Conservation (phyloP, 2,329 filamentous ascomycete genomes). For the Trichoderma aggressivum region DNA sequence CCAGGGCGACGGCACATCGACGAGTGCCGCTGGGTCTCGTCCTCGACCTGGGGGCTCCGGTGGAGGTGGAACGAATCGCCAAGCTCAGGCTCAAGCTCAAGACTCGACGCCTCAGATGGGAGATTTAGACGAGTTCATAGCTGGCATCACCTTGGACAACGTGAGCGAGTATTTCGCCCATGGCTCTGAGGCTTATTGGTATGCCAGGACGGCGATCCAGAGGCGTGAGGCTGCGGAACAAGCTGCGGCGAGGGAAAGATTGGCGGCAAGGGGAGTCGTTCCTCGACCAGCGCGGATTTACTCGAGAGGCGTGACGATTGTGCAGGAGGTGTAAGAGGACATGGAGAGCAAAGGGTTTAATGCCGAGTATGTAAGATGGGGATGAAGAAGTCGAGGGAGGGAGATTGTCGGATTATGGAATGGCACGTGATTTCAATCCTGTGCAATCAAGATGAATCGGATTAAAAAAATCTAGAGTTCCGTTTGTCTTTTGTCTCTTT, state of each 20-base stretch:
- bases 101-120: neutral
- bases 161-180: conserved; percentile 5
- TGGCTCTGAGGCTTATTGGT: neutral
- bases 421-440: neutral
- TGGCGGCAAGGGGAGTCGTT: neutral
- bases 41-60: neutral
- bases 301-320: neutral
- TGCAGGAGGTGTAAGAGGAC: neutral
- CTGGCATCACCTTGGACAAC: neutral
- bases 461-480: neutral
- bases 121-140: neutral
- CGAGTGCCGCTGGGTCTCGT: neutral
- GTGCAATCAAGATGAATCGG: neutral
- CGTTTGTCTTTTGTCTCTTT: neutral
- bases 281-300: neutral
- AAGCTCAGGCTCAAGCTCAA: neutral
- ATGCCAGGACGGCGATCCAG: neutral
- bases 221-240: neutral
- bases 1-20: neutral
- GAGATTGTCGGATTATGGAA: neutral
- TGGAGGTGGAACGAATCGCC: neutral
- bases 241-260: neutral
- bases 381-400: neutral
- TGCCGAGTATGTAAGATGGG: neutral
- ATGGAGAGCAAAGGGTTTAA: neutral